A percentile compares a stretch with the other conserved stretches of the same genome.
phyloP scores from a whole-genome alignment of 257 asterid species.

The Catharanthus roseus region DNA sequence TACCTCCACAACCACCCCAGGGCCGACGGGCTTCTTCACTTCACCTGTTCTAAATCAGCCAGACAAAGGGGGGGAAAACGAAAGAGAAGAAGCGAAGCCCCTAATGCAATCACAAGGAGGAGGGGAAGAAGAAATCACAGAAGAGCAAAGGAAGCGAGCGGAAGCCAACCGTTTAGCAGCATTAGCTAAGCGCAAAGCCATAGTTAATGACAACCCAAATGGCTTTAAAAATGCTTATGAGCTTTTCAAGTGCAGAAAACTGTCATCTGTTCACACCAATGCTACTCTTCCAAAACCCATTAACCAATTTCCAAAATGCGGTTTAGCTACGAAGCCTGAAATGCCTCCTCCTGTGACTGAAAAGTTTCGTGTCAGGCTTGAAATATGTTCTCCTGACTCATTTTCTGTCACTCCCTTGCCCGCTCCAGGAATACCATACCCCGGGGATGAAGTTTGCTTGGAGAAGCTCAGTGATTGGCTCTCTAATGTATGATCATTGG shows the following conservation, averaged over 20 bases:
- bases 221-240: conserved; percentile 25
- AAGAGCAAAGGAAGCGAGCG: conserved; percentile 69
- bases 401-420: conserved; percentile 62
- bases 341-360: conserved; percentile 22
- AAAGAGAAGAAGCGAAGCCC: neutral
- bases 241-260: conserved; percentile 67
- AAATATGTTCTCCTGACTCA: conserved; percentile 81
- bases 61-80: neutral
- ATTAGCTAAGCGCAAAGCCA: conserved; percentile 80
- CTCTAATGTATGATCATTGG: conserved; percentile 42
- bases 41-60: too few relatives aligned
- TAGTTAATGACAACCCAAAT: neutral
- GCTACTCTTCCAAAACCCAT: conserved; percentile 15
- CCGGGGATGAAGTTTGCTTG: conserved; percentile 57
- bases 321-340: conserved; percentile 14
- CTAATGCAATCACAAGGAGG: conserved; percentile 21
- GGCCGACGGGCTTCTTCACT: neutral
- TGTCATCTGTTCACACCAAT: conserved; percentile 22
- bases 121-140: conserved; percentile 45
- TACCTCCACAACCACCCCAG: neutral
- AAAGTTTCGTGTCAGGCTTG: conserved; percentile 56
- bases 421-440: conserved; percentile 47
- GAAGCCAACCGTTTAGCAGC: conserved; percentile 84
- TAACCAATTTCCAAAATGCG: conserved; percentile 15
- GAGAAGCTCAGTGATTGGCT: conserved; percentile 49